A percentile compares a stretch with the other conserved stretches of the same genome.
These are phyloP conservation scores for Elongisporangium anandrum DNA, from an alignment of 352 stramenopile species.

Conservation along the genomic window DNA sequence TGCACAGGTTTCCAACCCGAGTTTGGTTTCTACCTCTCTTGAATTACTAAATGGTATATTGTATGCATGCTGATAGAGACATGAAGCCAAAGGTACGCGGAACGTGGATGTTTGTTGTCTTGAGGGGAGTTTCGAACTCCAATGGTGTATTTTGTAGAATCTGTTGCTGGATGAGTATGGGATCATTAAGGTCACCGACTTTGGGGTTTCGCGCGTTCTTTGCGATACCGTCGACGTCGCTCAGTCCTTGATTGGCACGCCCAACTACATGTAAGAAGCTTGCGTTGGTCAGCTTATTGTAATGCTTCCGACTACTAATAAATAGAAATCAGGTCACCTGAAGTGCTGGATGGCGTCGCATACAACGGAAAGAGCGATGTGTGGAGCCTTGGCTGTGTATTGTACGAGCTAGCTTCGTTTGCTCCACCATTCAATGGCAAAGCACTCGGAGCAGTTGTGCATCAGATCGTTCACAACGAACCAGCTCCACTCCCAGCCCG, in stretches of 20 bases:
- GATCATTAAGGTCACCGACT: conserved; percentile 73
- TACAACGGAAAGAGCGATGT: conserved; percentile 79
- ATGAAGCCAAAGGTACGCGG: conserved; percentile 45
- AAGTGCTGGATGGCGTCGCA: conserved; percentile 54
- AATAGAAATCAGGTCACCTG: conserved; percentile 52
- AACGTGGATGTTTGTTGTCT: not conserved
- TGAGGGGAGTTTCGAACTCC: not conserved
- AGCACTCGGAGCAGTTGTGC: conserved; percentile 53
- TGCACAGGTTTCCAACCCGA: conserved; percentile 45
- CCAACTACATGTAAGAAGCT: conserved; percentile 56
- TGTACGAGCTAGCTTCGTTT: conserved; percentile 71
- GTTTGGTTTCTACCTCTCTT: not conserved
- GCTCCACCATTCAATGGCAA: conserved; percentile 55
- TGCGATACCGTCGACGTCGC: conserved; percentile 39
- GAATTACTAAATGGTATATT: conserved; percentile 3
- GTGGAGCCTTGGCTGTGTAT: conserved; percentile 79
- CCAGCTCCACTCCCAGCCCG: conserved; percentile 17
- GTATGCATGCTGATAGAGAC: conserved; percentile 25
- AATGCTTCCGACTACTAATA: too few relatives aligned
- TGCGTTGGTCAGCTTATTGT: not conserved
- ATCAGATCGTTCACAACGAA: conserved; percentile 37
- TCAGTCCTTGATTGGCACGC: conserved; percentile 64
- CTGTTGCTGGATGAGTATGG: conserved; percentile 45
- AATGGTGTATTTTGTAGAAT: conserved; percentile 21
- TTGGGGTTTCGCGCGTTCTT: conserved; percentile 48